Conservation (phyloP, 768 basidiomycete genomes). For the Pleurotus tuoliensis region DNA sequence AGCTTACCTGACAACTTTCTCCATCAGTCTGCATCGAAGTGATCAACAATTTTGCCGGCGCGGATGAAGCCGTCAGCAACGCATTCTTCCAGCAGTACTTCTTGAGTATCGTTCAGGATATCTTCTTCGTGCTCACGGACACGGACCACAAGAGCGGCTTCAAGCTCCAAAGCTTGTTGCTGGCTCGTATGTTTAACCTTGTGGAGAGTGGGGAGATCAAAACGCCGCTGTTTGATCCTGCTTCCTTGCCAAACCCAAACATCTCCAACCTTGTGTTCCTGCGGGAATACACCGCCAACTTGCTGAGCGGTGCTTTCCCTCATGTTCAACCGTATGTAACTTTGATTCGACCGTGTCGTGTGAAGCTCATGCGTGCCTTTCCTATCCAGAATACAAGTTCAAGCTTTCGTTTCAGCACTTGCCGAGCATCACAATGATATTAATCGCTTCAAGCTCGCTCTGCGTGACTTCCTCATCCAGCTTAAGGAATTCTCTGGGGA, state of each 20-base stretch:
- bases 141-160: constrained; percentile 99
- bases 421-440: constrained; percentile 74
- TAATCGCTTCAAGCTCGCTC: constrained; percentile 87
- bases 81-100: constrained; percentile 97
- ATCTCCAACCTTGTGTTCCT: constrained; percentile 80
- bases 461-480: constrained; percentile 97
- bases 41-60: constrained; percentile 87
- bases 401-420: constrained; percentile 61
- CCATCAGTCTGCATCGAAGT: constrained; percentile 83
- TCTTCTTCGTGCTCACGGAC: constrained; percentile 96
- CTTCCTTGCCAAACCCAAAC: constrained; percentile 62
- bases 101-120: constrained; percentile 89
- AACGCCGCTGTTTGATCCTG: constrained; percentile 81
- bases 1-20: not conserved
- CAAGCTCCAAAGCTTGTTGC: constrained; percentile 88
- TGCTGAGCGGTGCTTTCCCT: constrained; percentile 87
- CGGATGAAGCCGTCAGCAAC: constrained; percentile 76
- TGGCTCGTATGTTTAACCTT: constrained; percentile 90
- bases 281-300: constrained; percentile 79
- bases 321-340: constrained; percentile 77
- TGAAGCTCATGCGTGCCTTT: too few species aligned
- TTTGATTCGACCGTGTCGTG: too few species aligned
- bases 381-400: constrained; percentile 57
- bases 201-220: constrained; percentile 79
- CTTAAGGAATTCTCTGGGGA: constrained; percentile 97